Evolutionary conservation across 2,329 filamentous ascomycete genomes (phyloP).

Genomic region (Exophiala xenobiotica): DNA sequence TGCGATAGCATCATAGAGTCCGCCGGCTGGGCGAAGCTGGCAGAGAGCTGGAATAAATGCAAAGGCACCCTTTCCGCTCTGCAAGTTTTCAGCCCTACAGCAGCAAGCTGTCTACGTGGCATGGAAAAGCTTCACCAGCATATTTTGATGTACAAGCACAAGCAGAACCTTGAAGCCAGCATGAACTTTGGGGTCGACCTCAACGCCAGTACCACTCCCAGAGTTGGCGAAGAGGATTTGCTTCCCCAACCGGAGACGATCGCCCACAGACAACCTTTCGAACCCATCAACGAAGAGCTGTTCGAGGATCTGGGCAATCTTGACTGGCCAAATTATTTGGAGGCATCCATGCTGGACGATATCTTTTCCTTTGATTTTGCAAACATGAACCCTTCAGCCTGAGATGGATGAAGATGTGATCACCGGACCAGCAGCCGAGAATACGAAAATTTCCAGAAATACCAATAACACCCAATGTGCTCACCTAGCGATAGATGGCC

Average conservation of each 20-base stretch:
- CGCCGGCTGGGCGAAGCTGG: not conserved
- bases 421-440: too few relatives aligned
- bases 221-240: too few relatives aligned
- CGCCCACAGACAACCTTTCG: not conserved
- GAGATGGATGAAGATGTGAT: too few relatives aligned
- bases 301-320: conserved; percentile 1
- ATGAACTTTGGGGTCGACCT: too few relatives aligned
- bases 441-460: too few relatives aligned
- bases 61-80: conserved; percentile 2
- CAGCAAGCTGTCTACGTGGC: not conserved
- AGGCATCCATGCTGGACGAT: conserved; percentile 7
- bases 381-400: too few relatives aligned
- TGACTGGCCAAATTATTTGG: conserved; percentile 8
- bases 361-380: conserved; percentile 8
- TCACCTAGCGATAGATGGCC: too few relatives aligned
- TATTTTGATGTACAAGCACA: not conserved
- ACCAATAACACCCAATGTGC: too few relatives aligned
- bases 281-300: not conserved
- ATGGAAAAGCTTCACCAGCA: conserved; percentile 6
- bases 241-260: too few relatives aligned
- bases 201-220: too few relatives aligned
- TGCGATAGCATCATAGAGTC: not conserved
- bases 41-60: conserved; percentile 5
- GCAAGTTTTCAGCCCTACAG: conserved; percentile 3
- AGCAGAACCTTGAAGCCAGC: not conserved